A percentile compares a stretch with the other conserved stretches of the same genome.
These are phyloP conservation scores for Pestalotiopsis sp. DNA, from an alignment of 2,329 filamentous ascomycete species.

Conservation along the genomic window DNA sequence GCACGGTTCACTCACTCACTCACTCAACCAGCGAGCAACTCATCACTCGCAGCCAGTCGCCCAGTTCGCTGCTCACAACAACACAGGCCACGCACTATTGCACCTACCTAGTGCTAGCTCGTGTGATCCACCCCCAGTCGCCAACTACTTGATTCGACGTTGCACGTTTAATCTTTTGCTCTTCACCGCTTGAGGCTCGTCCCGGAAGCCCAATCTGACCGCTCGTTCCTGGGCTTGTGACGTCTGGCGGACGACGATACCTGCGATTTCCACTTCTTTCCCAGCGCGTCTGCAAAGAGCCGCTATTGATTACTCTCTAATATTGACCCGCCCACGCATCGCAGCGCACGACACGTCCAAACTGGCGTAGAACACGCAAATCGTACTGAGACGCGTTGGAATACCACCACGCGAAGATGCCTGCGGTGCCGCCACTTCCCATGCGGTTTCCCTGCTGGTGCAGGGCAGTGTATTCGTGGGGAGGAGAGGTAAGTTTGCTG, in stretches of 20 bases:
- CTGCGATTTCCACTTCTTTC: not conserved
- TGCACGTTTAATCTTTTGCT: not conserved
- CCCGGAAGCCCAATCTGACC: not conserved
- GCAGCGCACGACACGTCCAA: not conserved
- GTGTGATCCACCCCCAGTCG: not conserved
- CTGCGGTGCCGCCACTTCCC: constrained; percentile 65
- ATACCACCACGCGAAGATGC: constrained; percentile 47
- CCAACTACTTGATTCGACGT: not conserved
- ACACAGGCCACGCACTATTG: not conserved
- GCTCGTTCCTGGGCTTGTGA: not conserved
- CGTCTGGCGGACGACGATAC: not conserved
- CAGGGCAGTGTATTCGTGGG: constrained; percentile 89
- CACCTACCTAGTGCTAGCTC: not conserved
- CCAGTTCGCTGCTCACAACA: not conserved
- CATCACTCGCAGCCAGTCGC: too few species aligned
- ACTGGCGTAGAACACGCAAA: not conserved
- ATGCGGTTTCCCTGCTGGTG: constrained; percentile 89
- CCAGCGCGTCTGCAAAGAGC: not conserved
- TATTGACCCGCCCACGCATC: not conserved
- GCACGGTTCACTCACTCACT: not conserved
- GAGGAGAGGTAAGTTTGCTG: constrained; percentile 69
- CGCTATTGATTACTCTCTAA: not conserved
- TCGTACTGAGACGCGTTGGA: not conserved
- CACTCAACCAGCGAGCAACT: not conserved
- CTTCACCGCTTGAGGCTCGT: not conserved